phyloP scores from a whole-genome alignment of 305 asterid genomes.

The Solanum aculeatissimum region DNA sequence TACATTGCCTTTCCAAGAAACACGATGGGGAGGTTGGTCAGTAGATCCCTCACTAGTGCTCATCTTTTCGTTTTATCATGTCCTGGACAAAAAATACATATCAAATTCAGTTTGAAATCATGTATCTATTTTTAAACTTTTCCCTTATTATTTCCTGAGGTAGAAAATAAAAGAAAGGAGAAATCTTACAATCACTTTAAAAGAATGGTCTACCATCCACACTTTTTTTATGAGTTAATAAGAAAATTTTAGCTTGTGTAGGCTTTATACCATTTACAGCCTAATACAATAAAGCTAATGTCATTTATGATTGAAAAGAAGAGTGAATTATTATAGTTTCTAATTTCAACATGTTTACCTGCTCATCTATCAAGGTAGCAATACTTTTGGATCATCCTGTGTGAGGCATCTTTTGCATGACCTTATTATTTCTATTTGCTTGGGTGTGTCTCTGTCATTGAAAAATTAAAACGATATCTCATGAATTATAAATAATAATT shows the following conservation, averaged over 20 bases:
- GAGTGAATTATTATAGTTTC: background rate
- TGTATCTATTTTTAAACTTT: no score
- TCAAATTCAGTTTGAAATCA: background rate
- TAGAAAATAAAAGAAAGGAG: no score
- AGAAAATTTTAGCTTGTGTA: background rate
- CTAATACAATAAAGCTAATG: background rate
- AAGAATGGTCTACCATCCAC: background rate
- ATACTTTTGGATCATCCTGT: background rate
- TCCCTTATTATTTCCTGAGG: no score
- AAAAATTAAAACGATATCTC: background rate
- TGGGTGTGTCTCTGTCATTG: background rate
- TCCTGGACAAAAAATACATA: background rate
- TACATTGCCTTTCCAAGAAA: background rate
- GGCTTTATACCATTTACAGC: background rate
- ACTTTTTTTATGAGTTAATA: background rate
- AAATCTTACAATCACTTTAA: no score
- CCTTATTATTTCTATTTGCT: background rate
- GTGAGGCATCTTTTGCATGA: background rate
- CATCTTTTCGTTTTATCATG: background rate
- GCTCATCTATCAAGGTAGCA: background rate
- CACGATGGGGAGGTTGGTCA: background rate
- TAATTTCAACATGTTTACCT: background rate
- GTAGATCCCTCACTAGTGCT: background rate
- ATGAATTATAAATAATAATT: background rate
- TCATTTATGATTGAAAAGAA: background rate